Conservation (phyloP, 768 basidiomycete species). For the Panaeolus cyanescens region DNA sequence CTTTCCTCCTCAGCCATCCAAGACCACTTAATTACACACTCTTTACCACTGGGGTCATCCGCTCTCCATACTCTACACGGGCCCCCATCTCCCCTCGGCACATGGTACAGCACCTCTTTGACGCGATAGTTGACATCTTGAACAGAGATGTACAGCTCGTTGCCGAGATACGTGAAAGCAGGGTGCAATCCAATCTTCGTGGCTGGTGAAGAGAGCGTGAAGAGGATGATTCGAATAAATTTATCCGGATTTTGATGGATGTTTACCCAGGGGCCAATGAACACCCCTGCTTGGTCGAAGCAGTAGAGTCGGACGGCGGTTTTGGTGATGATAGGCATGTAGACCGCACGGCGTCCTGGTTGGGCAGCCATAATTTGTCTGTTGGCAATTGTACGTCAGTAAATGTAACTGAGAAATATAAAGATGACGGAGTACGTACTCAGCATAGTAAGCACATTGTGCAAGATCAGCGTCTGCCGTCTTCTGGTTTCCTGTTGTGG, state of each 20-base stretch:
- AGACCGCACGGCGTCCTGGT: not conserved
- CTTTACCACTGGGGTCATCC: not conserved
- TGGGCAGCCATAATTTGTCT: not conserved
- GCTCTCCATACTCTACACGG: not conserved
- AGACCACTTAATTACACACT: not conserved
- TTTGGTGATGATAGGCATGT: not conserved
- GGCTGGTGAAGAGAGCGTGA: not conserved
- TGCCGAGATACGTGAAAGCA: not conserved
- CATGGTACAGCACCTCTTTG: not conserved
- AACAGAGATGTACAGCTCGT: not conserved
- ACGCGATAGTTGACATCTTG: not conserved
- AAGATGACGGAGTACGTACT: not conserved
- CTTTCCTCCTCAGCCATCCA: not conserved
- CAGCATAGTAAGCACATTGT: not conserved
- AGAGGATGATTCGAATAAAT: not conserved
- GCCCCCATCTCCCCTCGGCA: not conserved
- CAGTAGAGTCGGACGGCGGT: not conserved
- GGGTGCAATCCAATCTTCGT: not conserved
- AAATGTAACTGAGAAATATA: not conserved
- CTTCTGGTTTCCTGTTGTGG: not conserved
- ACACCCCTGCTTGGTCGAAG: not conserved
- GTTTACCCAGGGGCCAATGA: not conserved
- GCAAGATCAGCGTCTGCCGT: not conserved
- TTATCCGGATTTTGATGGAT: not conserved
- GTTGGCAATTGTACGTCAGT: not conserved